These are phyloP conservation scores for Veloboletus limbatus DNA, from an alignment of 1,284 basidiomycete species.

Conservation along the genomic window DNA sequence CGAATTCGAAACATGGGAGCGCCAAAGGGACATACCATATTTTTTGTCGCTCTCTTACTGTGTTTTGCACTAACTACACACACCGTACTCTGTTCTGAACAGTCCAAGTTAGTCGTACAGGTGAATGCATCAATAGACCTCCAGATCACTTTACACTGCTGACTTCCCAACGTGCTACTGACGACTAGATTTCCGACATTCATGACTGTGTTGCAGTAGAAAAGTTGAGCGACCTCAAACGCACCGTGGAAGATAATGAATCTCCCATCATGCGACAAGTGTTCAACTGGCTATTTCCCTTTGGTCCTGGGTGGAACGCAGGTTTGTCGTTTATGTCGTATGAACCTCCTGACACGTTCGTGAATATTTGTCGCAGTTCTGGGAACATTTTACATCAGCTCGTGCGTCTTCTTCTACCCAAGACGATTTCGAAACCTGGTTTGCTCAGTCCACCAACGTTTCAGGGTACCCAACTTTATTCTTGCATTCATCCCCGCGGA, in stretches of 20 bases:
- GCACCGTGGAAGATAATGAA: constrained; percentile 54
- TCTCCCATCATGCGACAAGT: constrained; percentile 74
- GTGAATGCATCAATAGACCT: constrained; percentile 22
- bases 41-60: constrained; percentile 43
- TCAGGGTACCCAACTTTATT: constrained; percentile 86
- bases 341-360: constrained; percentile 21
- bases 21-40: constrained; percentile 13
- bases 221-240: constrained; percentile 57
- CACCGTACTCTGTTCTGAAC: constrained; percentile 21
- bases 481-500: constrained; percentile 86
- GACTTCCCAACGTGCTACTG: constrained; percentile 10
- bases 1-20: constrained; percentile 20
- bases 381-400: constrained; percentile 92
- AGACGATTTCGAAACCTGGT: constrained; percentile 16
- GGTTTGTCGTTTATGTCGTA: constrained; percentile 36
- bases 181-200: constrained; percentile 47
- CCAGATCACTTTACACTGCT: neutral
- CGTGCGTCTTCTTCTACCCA: constrained; percentile 51
- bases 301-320: constrained; percentile 84
- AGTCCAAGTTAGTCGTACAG: constrained; percentile 28
- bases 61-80: constrained; percentile 24
- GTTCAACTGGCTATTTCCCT: constrained; percentile 79
- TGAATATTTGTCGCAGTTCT: constrained; percentile 48
- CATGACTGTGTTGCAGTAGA: constrained; percentile 51
- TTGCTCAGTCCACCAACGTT: constrained; percentile 21